Evolutionary conservation across 2,329 filamentous ascomycete species (phyloP), one percentile per base, ranked within the genome.

Genomic region (Parafenestella ontariensis): DNA sequence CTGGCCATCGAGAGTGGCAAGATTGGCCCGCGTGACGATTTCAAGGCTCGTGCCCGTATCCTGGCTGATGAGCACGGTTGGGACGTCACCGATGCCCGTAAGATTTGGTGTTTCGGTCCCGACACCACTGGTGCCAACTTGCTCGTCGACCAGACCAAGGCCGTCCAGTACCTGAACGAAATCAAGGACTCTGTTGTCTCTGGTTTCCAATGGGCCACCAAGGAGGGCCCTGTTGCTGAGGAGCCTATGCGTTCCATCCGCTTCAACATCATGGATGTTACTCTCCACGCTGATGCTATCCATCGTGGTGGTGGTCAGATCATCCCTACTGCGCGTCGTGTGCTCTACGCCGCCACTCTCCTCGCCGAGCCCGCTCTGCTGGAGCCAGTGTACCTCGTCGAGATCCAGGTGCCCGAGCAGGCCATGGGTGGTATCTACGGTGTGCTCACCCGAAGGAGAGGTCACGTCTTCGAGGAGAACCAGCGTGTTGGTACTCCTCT

Each of bases 351-450:
- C 75, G 85, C 95, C 69, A 82, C 91, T 67, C 90, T 99, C 67
- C 87, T 99, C 71, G 93, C 95, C 74, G 87, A 96, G 71, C 95
- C 95, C 68, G 88, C 87, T 81, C 88, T 99, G 63, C 89, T 92
- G 73, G 95, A 99, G 87, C 95, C 95, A 77, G 91, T 99, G 82
- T 99, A 96, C 90, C 85, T 97, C 79, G 92, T 96, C 80, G 95
- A 99, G 83, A 99, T 99, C 81, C 93, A 97, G 85, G 95, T 99
- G 63, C 94, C 94, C 76, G 95, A 99, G 87, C 85, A 89, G 77
- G 94, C 95, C 79, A 98, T 99, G 95, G 95, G 95, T 87, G 95
- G 95, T 87, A 96, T 99, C 82, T 99, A 99, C 84, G 91, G 93
- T 89, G 93, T 97, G 78, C 91, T 99, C 74, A 97, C 93, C 82